These are phyloP conservation scores for Alternaria metachromatica DNA, from an alignment of 2,329 filamentous ascomycete species.

Conservation along the genomic window DNA sequence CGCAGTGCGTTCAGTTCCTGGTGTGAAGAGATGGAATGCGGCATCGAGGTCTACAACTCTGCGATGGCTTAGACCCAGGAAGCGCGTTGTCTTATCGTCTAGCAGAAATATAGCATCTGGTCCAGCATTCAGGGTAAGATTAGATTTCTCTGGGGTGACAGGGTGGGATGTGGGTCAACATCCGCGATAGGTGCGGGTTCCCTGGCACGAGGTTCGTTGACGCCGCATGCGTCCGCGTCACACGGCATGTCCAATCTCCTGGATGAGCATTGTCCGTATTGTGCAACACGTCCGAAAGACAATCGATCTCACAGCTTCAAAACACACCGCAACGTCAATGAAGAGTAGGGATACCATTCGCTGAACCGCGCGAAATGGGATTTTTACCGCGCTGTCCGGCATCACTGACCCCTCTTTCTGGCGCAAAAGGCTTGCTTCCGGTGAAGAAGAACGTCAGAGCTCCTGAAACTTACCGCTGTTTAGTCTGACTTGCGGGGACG, in stretches of 20 bases:
- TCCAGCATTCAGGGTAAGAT: not conserved
- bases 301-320: not conserved
- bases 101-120: not conserved
- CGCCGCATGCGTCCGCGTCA: not conserved
- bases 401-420: not conserved
- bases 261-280: not conserved
- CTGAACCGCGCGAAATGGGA: not conserved
- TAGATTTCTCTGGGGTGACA: not conserved
- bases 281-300: not conserved
- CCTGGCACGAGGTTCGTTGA: not conserved
- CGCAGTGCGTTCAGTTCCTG: not conserved
- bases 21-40: not conserved
- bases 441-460: not conserved
- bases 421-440: not conserved
- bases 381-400: not conserved
- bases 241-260: not conserved
- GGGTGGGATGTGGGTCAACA: not conserved
- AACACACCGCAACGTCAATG: not conserved
- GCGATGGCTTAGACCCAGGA: not conserved
- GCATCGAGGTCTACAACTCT: not conserved
- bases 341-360: not conserved
- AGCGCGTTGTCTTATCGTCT: not conserved
- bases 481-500: not conserved
- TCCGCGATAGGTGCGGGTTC: not conserved
- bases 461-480: not conserved